Base-by-base conservation (phyloP, 169 alveolate genomes). In the Babesia ovata region DNA sequence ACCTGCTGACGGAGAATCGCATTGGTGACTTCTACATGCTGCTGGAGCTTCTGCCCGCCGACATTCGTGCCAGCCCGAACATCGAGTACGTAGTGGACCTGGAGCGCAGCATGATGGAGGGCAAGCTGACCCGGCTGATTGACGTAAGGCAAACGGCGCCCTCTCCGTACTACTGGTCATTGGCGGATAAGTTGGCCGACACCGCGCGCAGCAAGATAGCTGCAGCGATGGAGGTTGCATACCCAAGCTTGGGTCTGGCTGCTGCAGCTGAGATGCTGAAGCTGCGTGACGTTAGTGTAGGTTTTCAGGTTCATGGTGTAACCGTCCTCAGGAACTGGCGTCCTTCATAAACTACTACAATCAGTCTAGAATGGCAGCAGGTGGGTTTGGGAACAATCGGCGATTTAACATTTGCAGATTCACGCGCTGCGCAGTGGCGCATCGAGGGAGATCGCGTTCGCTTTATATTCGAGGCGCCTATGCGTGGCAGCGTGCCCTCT, bases 21-120 rank as follows among this genome's bases (percentile, higher is more conserved):
- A 89, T 89, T 0, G 92, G 93, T 0, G 93, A 89, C 52, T 79
- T 89, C 61, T 87, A 89, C 81, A 83, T 86, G 91, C 69, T 75
- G 16, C 84, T 89, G 29, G 93, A 89, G 67, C 58, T 78, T 11
- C 22, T 73, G n/a, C 89, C 89, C 2, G 62, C 11, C 28, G 79
- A 82, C 29, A 14, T 82, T 42, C 58, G 66, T 13, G 2, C 8
- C 45, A 79, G 70, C 46, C 53, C 2, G 45, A 82, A 62, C 36
- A 83, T 89, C 59, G 49, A 46, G 22, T 86, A 84, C 53, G 93
- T 85, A 9, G 70, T 89, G 12, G 86, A 85, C 17, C 62, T 89
- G 59, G 93, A 89, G 56, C 87, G 78, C 52, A 76, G 67, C 63
- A 88, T 88, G 79, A 88, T 88, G 93, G 93, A 88, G 73, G 93